Evolutionary conservation across 495 filamentous ascomycete genomes (phyloP).

Genomic region (Lasiosphaeria hispida): DNA sequence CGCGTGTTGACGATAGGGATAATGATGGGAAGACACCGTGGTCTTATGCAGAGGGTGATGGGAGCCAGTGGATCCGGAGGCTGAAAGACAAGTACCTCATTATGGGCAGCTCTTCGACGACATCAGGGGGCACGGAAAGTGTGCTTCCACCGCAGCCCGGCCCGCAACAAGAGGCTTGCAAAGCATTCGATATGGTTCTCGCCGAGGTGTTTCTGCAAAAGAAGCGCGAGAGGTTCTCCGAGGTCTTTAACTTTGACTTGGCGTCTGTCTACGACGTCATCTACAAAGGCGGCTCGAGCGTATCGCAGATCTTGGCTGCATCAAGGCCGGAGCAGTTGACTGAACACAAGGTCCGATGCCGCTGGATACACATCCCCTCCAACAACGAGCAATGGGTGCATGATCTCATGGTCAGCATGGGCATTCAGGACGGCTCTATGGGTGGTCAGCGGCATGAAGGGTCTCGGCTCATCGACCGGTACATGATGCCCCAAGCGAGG

Average conservation of each 20-base stretch:
- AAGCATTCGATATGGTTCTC: conserved; percentile 16
- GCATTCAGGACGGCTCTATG: conserved; percentile 16
- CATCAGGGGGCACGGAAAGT: neutral
- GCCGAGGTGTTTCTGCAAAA: conserved; percentile 18
- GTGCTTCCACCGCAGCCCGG: conserved; percentile 8
- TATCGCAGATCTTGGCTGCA: conserved; percentile 2
- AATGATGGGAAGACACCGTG: conserved; percentile 8
- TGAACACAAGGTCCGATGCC: conserved; percentile 11
- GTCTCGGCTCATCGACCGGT: conserved; percentile 20
- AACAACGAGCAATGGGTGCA: conserved; percentile 18
- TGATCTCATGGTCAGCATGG: conserved; percentile 16
- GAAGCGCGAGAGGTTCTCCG: conserved; percentile 13
- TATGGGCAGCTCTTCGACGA: conserved; percentile 14
- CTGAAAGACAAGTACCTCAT: conserved; percentile 18
- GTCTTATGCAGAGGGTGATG: conserved; percentile 10
- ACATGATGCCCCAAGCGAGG: conserved; percentile 19
- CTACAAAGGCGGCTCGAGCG: conserved; percentile 3
- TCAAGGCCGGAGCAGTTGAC: conserved; percentile 12
- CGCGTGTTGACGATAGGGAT: conserved; percentile 16
- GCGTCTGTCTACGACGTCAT: conserved; percentile 13
- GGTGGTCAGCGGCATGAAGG: conserved; percentile 20
- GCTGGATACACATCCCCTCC: conserved; percentile 18
- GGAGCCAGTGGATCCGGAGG: conserved; percentile 14
- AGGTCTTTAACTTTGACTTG: conserved; percentile 18
- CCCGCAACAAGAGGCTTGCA: conserved; percentile 12